Percentiles rank a stretch among this genome's conserved stretches.
Evolutionary conservation across 495 filamentous ascomycete genomes (phyloP).

Genomic region (Lindgomyces ingoldianus): DNA sequence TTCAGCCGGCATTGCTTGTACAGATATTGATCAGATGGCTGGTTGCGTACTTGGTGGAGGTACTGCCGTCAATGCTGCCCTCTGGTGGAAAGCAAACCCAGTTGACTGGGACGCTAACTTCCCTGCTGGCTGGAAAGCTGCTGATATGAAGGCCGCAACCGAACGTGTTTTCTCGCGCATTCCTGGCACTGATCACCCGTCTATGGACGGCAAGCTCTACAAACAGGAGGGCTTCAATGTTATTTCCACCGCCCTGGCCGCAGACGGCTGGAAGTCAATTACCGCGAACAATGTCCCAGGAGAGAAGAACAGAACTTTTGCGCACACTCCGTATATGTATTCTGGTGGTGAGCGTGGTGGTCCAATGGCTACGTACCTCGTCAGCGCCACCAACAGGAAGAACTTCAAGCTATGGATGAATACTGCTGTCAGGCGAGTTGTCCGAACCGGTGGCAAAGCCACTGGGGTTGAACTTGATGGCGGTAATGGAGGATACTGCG

Average conservation of each 20-base stretch:
- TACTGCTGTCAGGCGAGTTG: constrained; percentile 64
- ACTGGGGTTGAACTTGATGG: constrained; percentile 69
- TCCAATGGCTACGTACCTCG: constrained; percentile 73
- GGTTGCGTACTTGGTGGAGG: constrained; percentile 78
- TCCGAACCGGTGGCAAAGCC: constrained; percentile 61
- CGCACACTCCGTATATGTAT: constrained; percentile 71
- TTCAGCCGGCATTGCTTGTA: constrained; percentile 64
- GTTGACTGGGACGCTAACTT: constrained; percentile 75
- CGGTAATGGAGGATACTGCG: constrained; percentile 56
- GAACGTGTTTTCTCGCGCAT: constrained; percentile 66
- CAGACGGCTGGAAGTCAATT: constrained; percentile 63
- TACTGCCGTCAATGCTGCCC: constrained; percentile 70
- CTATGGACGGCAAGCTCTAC: constrained; percentile 67
- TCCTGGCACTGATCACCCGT: constrained; percentile 68
- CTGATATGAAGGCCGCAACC: constrained; percentile 60
- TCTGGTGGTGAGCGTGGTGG: constrained; percentile 66
- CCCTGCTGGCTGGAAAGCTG: constrained; percentile 69
- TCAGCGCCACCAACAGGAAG: constrained; percentile 56
- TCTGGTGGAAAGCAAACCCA: constrained; percentile 58
- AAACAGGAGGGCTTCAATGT: constrained; percentile 66
- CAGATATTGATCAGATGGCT: constrained; percentile 70
- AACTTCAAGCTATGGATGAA: constrained; percentile 71
- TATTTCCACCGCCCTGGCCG: constrained; percentile 57
- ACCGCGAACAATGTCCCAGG: constrained; percentile 61
- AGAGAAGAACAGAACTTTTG: constrained; percentile 66